Evolutionary conservation across 108 stramenopile genomes (phyloP), one percentile per base, ranked within the genome.

Genomic region (Seminavis robusta): DNA sequence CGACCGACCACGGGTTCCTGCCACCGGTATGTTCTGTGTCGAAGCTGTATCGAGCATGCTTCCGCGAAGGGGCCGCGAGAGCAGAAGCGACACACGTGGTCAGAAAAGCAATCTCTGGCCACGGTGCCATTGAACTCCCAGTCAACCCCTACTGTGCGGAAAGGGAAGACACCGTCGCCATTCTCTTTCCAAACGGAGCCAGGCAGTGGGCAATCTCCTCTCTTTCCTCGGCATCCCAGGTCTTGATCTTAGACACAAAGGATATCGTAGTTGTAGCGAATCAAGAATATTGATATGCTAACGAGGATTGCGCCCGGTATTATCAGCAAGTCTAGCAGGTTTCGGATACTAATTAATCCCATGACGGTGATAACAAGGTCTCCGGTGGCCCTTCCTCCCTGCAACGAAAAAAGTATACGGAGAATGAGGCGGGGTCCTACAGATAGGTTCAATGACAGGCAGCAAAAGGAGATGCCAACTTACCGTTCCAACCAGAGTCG

Each of bases 301-400:
- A 69, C 46, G 21, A 69, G 37, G 0, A 17, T 29, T 24, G 44
- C 31, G 4, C 76, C 78, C 13, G 83, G 83, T 10, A 80, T 67
- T 25, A 77, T 69, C 27, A 84, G 65, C 16, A 80, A 63, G 53
- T 84, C 80, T 45, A 84, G 55, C 54, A 84, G 48, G 46, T 77
- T 73, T 4, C 83, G 69, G 24, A 84, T 78, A 32, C 73, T 72
- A 15, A 74, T 50, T 15, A 67, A 61, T 21, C 79, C 83, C 83
- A 84, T 79, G 20, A 59, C 33, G 10, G 76, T 80, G 42, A 84
- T 80, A 34, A 84, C 80, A n/a, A 72, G 26, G 49, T 84, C 79
- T 41, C 83, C 83, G 15, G 55, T 47, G 15, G 78, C 82, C 19
- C 76, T 57, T 47, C 78, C 82, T 28, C 50, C 33, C n/a, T n/a